Evolutionary conservation across 176 grass and related monocot species (phyloP).

Genomic region (Phoenix dactylifera): DNA sequence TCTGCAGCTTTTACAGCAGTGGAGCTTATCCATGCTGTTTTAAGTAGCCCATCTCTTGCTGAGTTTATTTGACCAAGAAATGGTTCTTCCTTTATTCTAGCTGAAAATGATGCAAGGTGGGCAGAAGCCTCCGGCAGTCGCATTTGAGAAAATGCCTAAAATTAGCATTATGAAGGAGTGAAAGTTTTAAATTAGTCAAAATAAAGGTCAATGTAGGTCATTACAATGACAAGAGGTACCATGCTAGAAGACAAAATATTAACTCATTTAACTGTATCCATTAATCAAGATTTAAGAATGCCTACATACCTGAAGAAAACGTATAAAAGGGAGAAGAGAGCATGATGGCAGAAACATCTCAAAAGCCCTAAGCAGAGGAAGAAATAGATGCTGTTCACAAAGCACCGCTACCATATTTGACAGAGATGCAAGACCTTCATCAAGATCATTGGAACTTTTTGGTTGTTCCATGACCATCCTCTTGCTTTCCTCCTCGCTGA

Average conservation of each 20-base stretch:
- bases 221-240: no score
- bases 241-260: no score
- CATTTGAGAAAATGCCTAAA: conserved; percentile 98
- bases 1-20: conserved; percentile 93
- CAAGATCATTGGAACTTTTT: conserved; percentile 35
- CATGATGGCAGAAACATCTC: conserved; percentile 93
- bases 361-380: conserved; percentile 82
- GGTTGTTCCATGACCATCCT: conserved; percentile 23
- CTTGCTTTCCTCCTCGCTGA: conserved; percentile 32
- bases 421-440: conserved; percentile 62
- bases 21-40: conserved; percentile 57
- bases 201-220: no score
- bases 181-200: no score
- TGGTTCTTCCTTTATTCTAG: conserved; percentile 68
- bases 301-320: conserved; percentile 69
- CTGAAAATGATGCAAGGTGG: conserved; percentile 74
- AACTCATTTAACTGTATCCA: no score
- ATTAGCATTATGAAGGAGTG: conserved; percentile 6
- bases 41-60: conserved; percentile 44
- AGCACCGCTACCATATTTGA: conserved; percentile 85
- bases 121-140: conserved; percentile 72
- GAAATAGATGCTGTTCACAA: conserved; percentile 82
- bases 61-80: conserved; percentile 32
- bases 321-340: conserved; percentile 78
- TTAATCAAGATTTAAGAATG: not conserved